These are phyloP conservation scores for Ceriops tagal DNA, from an alignment of 345 rosid genomes.

Conservation along the genomic window DNA sequence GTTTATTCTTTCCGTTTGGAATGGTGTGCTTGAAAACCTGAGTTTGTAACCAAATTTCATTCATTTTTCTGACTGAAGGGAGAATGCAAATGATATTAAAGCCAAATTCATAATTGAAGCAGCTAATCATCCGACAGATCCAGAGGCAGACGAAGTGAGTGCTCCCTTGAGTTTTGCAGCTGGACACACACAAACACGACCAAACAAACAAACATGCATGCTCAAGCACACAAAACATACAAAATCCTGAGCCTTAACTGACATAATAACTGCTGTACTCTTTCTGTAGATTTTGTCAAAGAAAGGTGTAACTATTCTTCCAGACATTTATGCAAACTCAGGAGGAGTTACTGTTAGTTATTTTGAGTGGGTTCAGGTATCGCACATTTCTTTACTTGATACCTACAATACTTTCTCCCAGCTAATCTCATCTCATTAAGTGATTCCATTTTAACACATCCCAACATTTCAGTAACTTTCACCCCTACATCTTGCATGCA, in stretches of 20 bases:
- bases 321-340: slow-evolving; percentile 92
- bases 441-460: not conserved
- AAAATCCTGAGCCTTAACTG: not conserved
- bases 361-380: slow-evolving; percentile 99
- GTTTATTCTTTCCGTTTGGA: not conserved
- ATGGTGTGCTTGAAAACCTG: not conserved
- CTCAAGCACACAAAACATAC: no score
- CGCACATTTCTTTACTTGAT: not conserved
- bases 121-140: slow-evolving; percentile 97
- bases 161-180: slow-evolving; percentile 5
- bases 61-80: slow-evolving; percentile 39
- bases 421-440: no score
- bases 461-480: not conserved
- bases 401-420: not conserved
- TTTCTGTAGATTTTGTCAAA: slow-evolving; percentile 59
- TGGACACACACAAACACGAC: not conserved
- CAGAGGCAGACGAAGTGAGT: slow-evolving; percentile 88
- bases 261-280: not conserved
- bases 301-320: slow-evolving; percentile 93
- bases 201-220: no score
- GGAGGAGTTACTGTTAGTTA: slow-evolving; percentile 98
- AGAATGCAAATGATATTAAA: slow-evolving; percentile 79
- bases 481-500: not conserved
- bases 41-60: not conserved
- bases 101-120: slow-evolving; percentile 91